Conservation (phyloP, 2,329 filamentous ascomycete genomes). For the Curvularia spicifera region DNA sequence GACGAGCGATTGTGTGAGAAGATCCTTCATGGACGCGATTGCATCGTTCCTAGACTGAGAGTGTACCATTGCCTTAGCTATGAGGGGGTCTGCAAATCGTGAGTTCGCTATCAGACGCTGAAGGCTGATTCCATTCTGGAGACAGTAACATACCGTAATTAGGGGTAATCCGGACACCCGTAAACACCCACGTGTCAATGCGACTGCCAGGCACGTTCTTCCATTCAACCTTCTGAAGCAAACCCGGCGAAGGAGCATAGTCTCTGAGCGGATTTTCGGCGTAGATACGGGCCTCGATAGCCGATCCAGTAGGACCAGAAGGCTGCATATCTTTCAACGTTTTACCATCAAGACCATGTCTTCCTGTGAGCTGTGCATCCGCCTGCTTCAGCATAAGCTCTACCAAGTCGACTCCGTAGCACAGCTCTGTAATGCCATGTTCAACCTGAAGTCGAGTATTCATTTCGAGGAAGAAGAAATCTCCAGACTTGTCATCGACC, state of each 20-base stretch:
- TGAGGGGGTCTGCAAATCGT: constrained; percentile 52
- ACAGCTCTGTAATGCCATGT: constrained; percentile 64
- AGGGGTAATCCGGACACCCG: constrained; percentile 63
- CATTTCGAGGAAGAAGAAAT: constrained; percentile 74
- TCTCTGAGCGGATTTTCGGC: constrained; percentile 65
- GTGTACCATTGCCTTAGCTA: constrained; percentile 66
- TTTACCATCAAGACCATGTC: constrained; percentile 53
- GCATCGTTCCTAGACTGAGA: constrained; percentile 51
- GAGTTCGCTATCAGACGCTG: background rate
- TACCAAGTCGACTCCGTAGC: constrained; percentile 62
- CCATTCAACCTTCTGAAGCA: constrained; percentile 64
- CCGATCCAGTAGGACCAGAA: constrained; percentile 53
- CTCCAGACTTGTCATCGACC: constrained; percentile 78
- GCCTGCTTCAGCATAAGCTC: constrained; percentile 64
- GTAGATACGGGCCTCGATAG: constrained; percentile 63
- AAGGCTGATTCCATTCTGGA: background rate
- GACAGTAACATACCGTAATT: constrained; percentile 54
- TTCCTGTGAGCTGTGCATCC: constrained; percentile 56
- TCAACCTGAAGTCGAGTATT: constrained; percentile 66
- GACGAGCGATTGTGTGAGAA: constrained; percentile 56
- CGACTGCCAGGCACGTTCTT: constrained; percentile 57
- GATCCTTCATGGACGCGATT: constrained; percentile 53
- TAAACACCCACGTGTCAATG: constrained; percentile 69
- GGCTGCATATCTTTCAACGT: constrained; percentile 54
- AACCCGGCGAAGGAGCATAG: constrained; percentile 65